phyloP scores from a whole-genome alignment of 1,284 basidiomycete genomes.

The Peniophora sp. region DNA sequence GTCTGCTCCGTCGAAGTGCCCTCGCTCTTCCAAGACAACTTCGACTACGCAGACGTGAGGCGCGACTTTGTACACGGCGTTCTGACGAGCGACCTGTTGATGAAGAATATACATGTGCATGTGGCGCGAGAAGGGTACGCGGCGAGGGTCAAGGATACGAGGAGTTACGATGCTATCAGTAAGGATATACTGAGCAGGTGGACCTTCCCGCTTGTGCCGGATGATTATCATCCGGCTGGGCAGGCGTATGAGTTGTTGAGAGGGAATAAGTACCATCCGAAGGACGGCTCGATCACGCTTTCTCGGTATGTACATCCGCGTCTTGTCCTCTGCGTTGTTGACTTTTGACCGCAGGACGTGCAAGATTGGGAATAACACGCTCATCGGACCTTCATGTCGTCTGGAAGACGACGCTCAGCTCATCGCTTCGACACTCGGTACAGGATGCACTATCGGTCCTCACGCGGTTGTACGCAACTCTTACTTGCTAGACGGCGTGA shows the following conservation, averaged over 20 bases:
- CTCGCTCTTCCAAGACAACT: conserved; percentile 97
- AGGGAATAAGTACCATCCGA: conserved; percentile 82
- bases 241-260: conserved; percentile 76
- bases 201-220: conserved; percentile 93
- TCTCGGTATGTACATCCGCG: conserved; percentile 47
- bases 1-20: conserved; percentile 94
- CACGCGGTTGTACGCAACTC: conserved; percentile 60
- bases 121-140: conserved; percentile 83
- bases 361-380: conserved; percentile 74
- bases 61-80: conserved; percentile 96
- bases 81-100: conserved; percentile 89
- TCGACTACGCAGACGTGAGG: conserved; percentile 91
- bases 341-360: conserved; percentile 47
- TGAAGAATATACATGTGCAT: conserved; percentile 91
- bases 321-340: background rate
- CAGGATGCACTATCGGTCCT: conserved; percentile 60
- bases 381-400: conserved; percentile 68
- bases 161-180: conserved; percentile 85
- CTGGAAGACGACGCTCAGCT: conserved; percentile 61
- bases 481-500: conserved; percentile 77
- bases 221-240: conserved; percentile 82
- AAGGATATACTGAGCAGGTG: conserved; percentile 89
- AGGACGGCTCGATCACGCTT: conserved; percentile 63
- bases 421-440: conserved; percentile 68
- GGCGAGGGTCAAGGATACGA: conserved; percentile 83